Base-by-base conservation (phyloP, 805 yeast species). In the Myxozyma neglecta region DNA sequence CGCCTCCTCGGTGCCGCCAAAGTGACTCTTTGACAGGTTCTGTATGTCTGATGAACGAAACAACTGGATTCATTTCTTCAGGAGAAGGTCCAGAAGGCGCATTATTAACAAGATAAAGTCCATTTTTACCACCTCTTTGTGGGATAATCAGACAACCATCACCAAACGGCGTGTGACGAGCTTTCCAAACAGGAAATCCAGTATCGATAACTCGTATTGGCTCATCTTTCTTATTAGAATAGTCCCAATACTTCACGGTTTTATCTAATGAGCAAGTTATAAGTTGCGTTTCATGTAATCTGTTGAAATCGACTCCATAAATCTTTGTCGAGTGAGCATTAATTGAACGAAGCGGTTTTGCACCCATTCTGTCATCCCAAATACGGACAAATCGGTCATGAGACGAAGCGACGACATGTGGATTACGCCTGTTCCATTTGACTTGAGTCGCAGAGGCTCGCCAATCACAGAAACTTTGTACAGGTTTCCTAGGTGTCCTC, bases 391-490 rank as follows among this genome's bases (percentile, higher is more conserved):
- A 80, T 70, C 87, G 83, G 69, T 90, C 96, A 72, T 94, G 99
- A 6, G 96, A 81, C 0, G 94, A 86, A 0, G 97, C 97, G 34
- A 94, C 70, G 36, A 91, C 81, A 70, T 88, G 81, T 1, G 90
- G 85, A 69, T 92, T 86, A 48, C 80, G 78, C 66, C 84, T 84
- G 72, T 88, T 90, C 97, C 98, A 94, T 72, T 93, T 91, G 14
- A 91, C 97, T 73, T 93, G 98, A 0, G 96, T 84, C 2, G 97
- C 96, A 1, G 96, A 93, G 0, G 97, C 96, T 59, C 89, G 77
- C 96, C 97, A 94, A 71, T 93, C 97, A n/a, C 97, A 90, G 76
- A 90, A 91, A 51, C 85, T 81, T 61, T 81, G 81, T 3, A 84
- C 86, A 0, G 97, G 96, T 52, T 83, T 77, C 20, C 62, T 47